A percentile compares a stretch with the other conserved stretches of the same genome.
Evolutionary conservation across 2,329 filamentous ascomycete genomes (phyloP).

Genomic region (Fusarium illudens): DNA sequence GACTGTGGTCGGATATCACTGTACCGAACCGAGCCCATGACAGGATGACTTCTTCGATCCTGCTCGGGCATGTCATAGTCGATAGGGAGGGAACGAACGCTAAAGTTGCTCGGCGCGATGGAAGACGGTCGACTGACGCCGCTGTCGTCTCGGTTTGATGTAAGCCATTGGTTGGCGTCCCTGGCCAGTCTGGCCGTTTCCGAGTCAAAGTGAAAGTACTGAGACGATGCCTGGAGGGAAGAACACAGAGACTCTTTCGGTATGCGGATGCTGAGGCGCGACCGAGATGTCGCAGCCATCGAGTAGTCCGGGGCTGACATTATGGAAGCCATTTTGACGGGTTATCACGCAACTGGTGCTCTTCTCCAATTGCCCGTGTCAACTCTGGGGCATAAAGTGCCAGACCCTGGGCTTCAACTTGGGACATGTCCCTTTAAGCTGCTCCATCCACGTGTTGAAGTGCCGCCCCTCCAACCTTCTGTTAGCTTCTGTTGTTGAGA

Average conservation of each 20-base stretch:
- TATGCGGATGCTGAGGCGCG: slow-evolving; percentile 39
- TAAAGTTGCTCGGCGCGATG: slow-evolving; percentile 36
- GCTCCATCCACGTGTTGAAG: background rate
- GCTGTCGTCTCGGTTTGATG: slow-evolving; percentile 34
- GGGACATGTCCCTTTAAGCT: slow-evolving; percentile 20
- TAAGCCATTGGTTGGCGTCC: slow-evolving; percentile 39
- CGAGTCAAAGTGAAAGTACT: slow-evolving; percentile 37
- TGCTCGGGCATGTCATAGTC: slow-evolving; percentile 22
- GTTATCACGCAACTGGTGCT: background rate
- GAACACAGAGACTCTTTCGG: slow-evolving; percentile 39
- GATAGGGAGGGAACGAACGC: slow-evolving; percentile 30
- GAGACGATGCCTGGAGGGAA: slow-evolving; percentile 36
- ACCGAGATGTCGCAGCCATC: slow-evolving; percentile 34
- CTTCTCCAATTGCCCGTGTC: background rate
- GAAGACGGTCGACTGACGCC: slow-evolving; percentile 37
- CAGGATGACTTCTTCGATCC: slow-evolving; percentile 27
- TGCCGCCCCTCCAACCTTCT: background rate
- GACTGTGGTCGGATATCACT: slow-evolving; percentile 32
- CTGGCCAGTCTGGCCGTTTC: slow-evolving; percentile 34
- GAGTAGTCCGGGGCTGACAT: slow-evolving; percentile 43
- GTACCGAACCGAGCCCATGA: slow-evolving; percentile 37
- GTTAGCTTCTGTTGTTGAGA: background rate
- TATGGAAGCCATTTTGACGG: slow-evolving; percentile 39
- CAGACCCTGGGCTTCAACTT: background rate
- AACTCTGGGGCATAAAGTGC: background rate